Conservation (phyloP, 441 rosid genomes). For the Capsella rubella region DNA sequence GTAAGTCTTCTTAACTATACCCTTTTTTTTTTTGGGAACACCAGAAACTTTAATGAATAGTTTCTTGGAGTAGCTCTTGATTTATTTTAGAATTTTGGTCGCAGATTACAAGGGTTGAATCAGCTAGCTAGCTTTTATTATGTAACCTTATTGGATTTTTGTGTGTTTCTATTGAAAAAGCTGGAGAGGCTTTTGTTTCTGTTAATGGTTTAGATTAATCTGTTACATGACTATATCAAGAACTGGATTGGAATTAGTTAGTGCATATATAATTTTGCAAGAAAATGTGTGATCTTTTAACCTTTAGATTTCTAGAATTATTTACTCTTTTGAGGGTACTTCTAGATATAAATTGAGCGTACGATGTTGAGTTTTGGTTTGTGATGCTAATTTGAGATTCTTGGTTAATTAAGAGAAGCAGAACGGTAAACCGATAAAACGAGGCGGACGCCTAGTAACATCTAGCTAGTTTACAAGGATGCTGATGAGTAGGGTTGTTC, state of each 20-base stretch:
- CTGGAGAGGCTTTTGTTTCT: not conserved
- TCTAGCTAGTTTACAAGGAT: constrained; percentile 37
- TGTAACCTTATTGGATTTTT: not conserved
- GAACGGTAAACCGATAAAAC: not conserved
- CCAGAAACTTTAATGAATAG: not conserved
- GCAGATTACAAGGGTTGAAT: not conserved
- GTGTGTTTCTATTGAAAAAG: not conserved
- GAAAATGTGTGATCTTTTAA: not conserved
- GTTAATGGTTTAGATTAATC: not conserved
- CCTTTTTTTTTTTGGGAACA: not conserved
- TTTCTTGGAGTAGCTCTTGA: constrained; percentile 5
- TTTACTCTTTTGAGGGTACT: not conserved
- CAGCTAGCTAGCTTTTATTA: not conserved
- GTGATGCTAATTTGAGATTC: not conserved
- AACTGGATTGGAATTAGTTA: not conserved
- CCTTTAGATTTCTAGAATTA: not conserved
- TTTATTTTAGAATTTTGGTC: not conserved
- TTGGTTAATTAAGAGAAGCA: constrained; percentile 9
- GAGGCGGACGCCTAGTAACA: not conserved
- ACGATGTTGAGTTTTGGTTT: not conserved
- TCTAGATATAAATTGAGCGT: not conserved
- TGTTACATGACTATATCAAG: not conserved
- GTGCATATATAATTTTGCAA: not conserved
- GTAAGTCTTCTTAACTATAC: constrained; percentile 9
- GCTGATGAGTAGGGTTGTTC: constrained; percentile 56